Percentiles rank a stretch among this genome's conserved stretches.
These are phyloP conservation scores for Adansonia madagascariensis DNA, from an alignment of 441 rosid species.

Conservation along the genomic window DNA sequence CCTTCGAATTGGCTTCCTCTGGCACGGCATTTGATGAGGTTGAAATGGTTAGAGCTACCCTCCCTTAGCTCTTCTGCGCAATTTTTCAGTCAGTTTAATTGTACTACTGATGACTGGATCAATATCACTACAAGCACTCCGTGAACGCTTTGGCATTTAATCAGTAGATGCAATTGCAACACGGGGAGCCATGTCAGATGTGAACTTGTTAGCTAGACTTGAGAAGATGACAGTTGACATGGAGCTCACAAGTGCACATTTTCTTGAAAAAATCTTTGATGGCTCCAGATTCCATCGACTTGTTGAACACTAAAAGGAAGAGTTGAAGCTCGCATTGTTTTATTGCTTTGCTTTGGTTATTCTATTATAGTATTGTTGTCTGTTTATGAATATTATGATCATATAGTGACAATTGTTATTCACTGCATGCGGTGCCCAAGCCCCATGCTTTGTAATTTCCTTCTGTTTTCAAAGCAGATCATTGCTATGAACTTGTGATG, in stretches of 20 bases:
- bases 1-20: slow-evolving; percentile 40
- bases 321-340: not conserved
- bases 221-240: slow-evolving; percentile 34
- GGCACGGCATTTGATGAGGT: slow-evolving; percentile 36
- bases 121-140: slow-evolving; percentile 32
- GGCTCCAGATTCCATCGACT: slow-evolving; percentile 15
- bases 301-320: slow-evolving; percentile 28
- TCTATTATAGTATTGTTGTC: not conserved
- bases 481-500: no score
- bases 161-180: slow-evolving; percentile 6
- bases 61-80: not conserved
- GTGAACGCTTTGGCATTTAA: slow-evolving; percentile 23
- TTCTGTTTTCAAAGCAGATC: not conserved
- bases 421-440: not conserved
- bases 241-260: slow-evolving; percentile 30
- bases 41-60: slow-evolving; percentile 29
- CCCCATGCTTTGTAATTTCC: not conserved
- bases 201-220: slow-evolving; percentile 25
- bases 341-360: no score
- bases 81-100: not conserved
- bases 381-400: not conserved
- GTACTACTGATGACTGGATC: slow-evolving; percentile 25
- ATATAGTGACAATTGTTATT: not conserved
- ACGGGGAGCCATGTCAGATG: slow-evolving; percentile 45
- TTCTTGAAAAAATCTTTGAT: slow-evolving; percentile 32